Evolutionary conservation across 2,329 filamentous ascomycete species (phyloP), one percentile per base, ranked within the genome.

Genomic region (Neocucurbitaria cava): DNA sequence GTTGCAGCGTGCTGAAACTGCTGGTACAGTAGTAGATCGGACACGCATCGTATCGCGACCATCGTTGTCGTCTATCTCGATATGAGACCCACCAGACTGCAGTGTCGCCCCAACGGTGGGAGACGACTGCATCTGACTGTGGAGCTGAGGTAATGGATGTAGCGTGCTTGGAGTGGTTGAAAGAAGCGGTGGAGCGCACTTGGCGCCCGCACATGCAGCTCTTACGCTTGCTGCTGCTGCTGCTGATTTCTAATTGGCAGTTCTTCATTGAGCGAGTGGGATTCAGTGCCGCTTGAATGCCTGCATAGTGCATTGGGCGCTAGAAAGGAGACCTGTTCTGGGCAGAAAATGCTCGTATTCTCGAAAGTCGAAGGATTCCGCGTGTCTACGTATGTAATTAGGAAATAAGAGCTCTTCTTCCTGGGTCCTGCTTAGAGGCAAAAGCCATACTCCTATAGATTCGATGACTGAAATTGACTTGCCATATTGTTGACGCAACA

Each of bases 41-140:
- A 46, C 54, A 56, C 54, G 50, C 38, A 33, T 59, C 43, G 66
- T 64, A 47, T 45, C 51, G 49, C 59, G 53, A 58, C 53, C 49
- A 51, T 43, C 41, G 54, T 54, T 33, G 46, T 47, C 46, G 45
- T 33, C 47, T 60, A 58, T 62, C 52, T 64, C 59, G 51, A 66
- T 63, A 55, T 47, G 49, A 63, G 58, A 57, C 58, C 59, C 62
- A 61, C 56, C 61, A 26, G 24, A 59, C 60, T 58, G 48, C 55
- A 59, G 53, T 51, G 52, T 52, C 54, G 36, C 52, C n/a, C 49
- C 49, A 55, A 55, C 48, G 58, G 54, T 59, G 64, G 62, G 58
- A 35, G 58, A 59, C 56, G n/a, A 51, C 52, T 57, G 56, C 44
- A 55, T 59, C 60, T 20, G 54, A 11, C 31, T n/a, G 61, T 68